phyloP scores from a whole-genome alignment of 2,329 filamentous ascomycete genomes.

The Karstenula rhodostoma region DNA sequence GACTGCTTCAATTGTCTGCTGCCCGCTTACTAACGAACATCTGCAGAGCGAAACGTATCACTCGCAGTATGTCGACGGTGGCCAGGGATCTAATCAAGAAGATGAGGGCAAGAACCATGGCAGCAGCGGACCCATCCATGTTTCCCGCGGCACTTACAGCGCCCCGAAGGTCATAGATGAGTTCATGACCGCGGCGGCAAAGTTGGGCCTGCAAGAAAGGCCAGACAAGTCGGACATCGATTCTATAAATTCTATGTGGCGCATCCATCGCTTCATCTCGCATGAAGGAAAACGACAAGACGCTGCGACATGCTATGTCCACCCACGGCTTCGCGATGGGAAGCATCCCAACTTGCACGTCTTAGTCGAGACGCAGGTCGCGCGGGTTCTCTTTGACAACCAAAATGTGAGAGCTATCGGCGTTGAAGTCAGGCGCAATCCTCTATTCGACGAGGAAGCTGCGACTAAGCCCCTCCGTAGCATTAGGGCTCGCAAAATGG shows the following conservation, averaged over 20 bases:
- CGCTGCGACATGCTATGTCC: constrained; percentile 63
- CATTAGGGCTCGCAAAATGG: not conserved
- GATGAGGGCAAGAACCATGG: too few species aligned
- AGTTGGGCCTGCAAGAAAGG: constrained; percentile 62
- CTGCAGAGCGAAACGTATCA: constrained; percentile 10
- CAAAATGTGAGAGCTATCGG: constrained; percentile 61
- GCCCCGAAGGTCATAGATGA: constrained; percentile 54
- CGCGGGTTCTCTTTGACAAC: constrained; percentile 63
- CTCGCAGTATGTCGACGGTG: too few species aligned
- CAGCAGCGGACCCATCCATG: constrained; percentile 62
- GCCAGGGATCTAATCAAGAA: too few species aligned
- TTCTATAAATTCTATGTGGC: constrained; percentile 51
- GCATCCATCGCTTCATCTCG: constrained; percentile 60
- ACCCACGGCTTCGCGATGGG: constrained; percentile 59
- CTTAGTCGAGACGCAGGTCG: constrained; percentile 64
- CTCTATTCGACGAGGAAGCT: constrained; percentile 13
- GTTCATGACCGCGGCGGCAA: constrained; percentile 59
- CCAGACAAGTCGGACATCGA: constrained; percentile 63
- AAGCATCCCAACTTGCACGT: constrained; percentile 67
- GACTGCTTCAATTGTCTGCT: too few species aligned
- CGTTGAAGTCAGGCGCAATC: constrained; percentile 65
- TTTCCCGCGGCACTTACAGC: constrained; percentile 61
- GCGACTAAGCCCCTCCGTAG: not conserved
- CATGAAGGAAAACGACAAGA: constrained; percentile 66
- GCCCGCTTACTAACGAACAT: too few species aligned